A percentile compares a stretch with the other conserved stretches of the same genome.
These are phyloP conservation scores for Botryosphaeria dothidea DNA, from an alignment of 2,329 filamentous ascomycete genomes.

Conservation along the genomic window DNA sequence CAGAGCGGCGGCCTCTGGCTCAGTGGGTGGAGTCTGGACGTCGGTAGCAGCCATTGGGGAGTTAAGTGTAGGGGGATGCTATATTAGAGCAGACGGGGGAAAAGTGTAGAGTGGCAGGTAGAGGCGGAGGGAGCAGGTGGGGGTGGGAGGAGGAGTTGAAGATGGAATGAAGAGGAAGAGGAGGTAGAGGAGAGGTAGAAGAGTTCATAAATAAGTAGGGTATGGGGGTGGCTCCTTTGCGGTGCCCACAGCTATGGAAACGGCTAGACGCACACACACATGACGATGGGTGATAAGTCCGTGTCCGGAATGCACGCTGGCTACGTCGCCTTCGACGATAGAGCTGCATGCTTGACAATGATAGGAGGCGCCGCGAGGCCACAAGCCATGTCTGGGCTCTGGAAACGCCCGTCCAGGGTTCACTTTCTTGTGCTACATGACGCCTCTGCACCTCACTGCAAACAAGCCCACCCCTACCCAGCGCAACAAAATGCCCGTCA, in stretches of 20 bases:
- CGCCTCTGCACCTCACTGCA: constrained; percentile 19
- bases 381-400: constrained; percentile 18
- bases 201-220: constrained; percentile 2
- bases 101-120: not conserved
- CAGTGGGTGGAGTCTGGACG: constrained; percentile 23
- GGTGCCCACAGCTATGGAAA: not conserved
- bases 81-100: not conserved
- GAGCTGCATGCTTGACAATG: constrained; percentile 17
- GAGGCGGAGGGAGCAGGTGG: not conserved
- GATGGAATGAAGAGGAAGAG: not conserved
- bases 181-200: not conserved
- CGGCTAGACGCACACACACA: constrained; percentile 14
- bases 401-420: constrained; percentile 17
- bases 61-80: not conserved
- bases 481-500: constrained; percentile 4
- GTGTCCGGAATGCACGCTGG: constrained; percentile 15
- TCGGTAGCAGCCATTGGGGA: constrained; percentile 16
- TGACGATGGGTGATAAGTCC: constrained; percentile 10
- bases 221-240: not conserved
- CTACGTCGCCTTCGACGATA: constrained; percentile 3
- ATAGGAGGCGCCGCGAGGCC: constrained; percentile 12
- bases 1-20: constrained; percentile 37
- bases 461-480: not conserved
- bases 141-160: not conserved
- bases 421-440: constrained; percentile 12